Base-by-base conservation (phyloP, 495 filamentous ascomycete genomes). In the Podospora bellae-mahoneyi region DNA sequence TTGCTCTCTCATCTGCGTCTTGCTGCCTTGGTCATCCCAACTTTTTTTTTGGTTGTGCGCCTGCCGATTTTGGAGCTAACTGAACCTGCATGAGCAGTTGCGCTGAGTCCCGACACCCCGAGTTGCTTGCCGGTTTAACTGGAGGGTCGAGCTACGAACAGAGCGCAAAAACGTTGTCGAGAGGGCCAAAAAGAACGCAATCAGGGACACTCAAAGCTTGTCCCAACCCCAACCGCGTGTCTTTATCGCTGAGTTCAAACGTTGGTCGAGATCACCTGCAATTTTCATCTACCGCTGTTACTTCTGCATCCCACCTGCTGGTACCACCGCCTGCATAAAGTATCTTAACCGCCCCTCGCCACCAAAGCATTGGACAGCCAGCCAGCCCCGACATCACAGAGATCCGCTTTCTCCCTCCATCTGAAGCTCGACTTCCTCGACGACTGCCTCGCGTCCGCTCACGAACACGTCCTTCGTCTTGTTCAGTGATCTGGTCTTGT, bases 31-130 rank as follows among this genome's bases (percentile, higher is more conserved):
- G 60, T 69, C 69, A 64, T 69, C 67, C 64, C 63, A 64, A 60
- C 71, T 73, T 10, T 58, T 68, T 44, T 34, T 68, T 19, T 53
- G 44, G 20, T 65, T 28, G 61, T 27, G 64, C 60, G 27, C 67
- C 66, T 23, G 66, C 69, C 64, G 54, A 64, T 39, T 10, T 67
- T 65, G 20, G 64, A 72, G 68, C 73, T 74, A 74, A 74, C 55
- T 58, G 64, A 60, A 66, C 70, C 48, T 71, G 69, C 68, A 72
- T 68, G 48, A 72, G 63, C 68, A 74, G 68, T 67, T 69, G 66
- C 63, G 65, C 55, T 68, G 65, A 69, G 66, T 44, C 62, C 64
- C 68, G 68, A 65, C 60, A 70, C 54, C 60, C 62, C 62, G 54
- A 69, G 66, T 67, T 63, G 34, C 66, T 62, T 65, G 34, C 59